Evolutionary conservation across 345 rosid species (phyloP).

Genomic region (Populus simonii): DNA sequence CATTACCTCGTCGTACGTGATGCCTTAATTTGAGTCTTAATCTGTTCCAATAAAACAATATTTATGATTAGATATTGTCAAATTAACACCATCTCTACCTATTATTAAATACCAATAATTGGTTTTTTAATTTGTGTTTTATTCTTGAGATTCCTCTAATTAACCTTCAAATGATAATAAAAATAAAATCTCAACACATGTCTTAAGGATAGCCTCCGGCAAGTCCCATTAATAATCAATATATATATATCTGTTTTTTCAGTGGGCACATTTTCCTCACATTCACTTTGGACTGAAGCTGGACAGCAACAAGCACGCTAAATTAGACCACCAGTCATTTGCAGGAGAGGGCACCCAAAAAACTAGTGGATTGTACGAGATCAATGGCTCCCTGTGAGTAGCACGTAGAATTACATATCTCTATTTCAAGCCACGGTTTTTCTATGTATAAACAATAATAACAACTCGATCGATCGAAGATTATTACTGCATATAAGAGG

Average conservation of each 20-base stretch:
- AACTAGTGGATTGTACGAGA: slow-evolving; percentile 55
- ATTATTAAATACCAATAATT: neutral
- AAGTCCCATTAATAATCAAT: no score
- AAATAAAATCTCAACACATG: no score
- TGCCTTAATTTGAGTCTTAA: no score
- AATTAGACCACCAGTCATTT: slow-evolving; percentile 52
- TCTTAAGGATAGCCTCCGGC: no score
- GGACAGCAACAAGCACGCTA: slow-evolving; percentile 72
- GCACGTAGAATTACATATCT: neutral
- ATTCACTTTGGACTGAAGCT: slow-evolving; percentile 84
- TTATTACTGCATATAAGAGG: neutral
- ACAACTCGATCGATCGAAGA: neutral
- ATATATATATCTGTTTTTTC: neutral
- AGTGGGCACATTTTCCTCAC: slow-evolving; percentile 98
- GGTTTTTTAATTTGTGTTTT: neutral
- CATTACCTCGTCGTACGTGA: no score
- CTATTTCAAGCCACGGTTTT: neutral
- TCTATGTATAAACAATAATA: slow-evolving; percentile 9
- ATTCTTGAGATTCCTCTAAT: neutral
- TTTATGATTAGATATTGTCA: neutral
- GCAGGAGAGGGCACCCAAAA: slow-evolving; percentile 48
- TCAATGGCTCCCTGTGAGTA: slow-evolving; percentile 10
- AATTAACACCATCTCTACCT: no score
- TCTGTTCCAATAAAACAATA: no score
- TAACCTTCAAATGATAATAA: no score